Base-by-base conservation (phyloP, 305 asterid genomes). In the Fraxinus platypoda region DNA sequence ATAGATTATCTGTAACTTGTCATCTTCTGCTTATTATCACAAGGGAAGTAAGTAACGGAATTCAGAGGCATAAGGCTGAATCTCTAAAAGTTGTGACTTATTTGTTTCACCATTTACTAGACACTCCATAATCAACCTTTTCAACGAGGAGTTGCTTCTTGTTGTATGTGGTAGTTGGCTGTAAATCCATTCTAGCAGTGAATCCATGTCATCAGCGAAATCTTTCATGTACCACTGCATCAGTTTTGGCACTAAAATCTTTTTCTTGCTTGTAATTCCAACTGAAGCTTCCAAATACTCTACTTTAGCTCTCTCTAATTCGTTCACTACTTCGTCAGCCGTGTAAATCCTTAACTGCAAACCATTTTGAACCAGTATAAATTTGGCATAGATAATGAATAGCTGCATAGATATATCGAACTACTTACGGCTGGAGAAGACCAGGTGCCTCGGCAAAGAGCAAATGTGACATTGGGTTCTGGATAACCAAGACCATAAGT, bases 401-500 rank as follows among this genome's bases (percentile, higher is more conserved):
- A 38, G 83, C 76, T 21, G 26, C 75, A 62, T 62, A 8, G 30
- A 64, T 64, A 64, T 64, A 25, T 71, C 35, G 23, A 30, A 15
- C 19, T 71, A 86, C 97, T 92, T 89, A 95, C 98, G 5, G 98
- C 98, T 68, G 99, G 98, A 68, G 98, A 95, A 80, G 97, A 94
- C 98, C 98, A 95, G 83, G 88, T 90, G 91, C 99, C 98, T 82
- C 93, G 88, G 88, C 99, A 95, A 77, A 94, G 95, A 77, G 95
- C 95, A 83, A 95, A 95, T 6, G 91, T 90, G 85, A 94, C 90
- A 80, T 90, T 95, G 8, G 98, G 99, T 89, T 95, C 98, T 71
- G 99, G 99, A 77, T 95, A 95, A 81, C 90, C 93, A 49, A 95
- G 94, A 13, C 99, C 97, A 81, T 91, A 92, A 28, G 91, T 90